Percentiles rank a stretch among this genome's conserved stretches.
Evolutionary conservation across 495 filamentous ascomycete genomes (phyloP).

Genomic region (Annulohypoxylon bovei): DNA sequence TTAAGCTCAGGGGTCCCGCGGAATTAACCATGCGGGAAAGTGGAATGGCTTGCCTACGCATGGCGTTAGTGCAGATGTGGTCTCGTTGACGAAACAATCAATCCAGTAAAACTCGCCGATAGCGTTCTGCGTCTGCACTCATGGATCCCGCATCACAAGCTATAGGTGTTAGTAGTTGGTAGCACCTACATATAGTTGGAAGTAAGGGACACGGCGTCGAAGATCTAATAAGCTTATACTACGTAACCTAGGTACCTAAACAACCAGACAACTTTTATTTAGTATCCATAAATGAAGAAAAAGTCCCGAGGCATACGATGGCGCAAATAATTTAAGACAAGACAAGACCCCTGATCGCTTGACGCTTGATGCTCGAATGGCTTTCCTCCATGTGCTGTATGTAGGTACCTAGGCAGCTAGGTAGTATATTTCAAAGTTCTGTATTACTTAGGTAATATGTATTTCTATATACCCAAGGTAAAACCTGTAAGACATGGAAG

Average conservation of each 20-base stretch:
- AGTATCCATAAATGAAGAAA: neutral
- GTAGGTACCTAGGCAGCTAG: neutral
- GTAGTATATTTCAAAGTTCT: neutral
- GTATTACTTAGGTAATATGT: neutral
- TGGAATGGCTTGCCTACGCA: conserved; percentile 28
- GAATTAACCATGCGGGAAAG: conserved; percentile 24
- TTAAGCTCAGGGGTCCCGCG: conserved; percentile 31
- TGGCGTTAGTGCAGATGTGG: conserved; percentile 1
- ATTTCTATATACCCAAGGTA: neutral
- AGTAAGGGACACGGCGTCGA: neutral
- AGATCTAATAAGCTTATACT: neutral
- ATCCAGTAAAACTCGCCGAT: conserved; percentile 32
- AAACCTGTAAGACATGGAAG: neutral
- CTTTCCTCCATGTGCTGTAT: no score
- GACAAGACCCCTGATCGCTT: no score
- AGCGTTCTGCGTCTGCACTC: neutral
- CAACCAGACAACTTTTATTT: no score
- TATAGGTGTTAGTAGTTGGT: neutral
- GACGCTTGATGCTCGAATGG: no score
- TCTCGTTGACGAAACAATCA: neutral
- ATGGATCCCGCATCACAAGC: neutral
- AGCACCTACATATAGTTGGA: neutral
- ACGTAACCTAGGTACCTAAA: neutral
- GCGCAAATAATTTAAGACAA: neutral
- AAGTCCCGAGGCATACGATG: neutral